Evolutionary conservation across 2,329 filamentous ascomycete species (phyloP).

Genomic region (Elsinoe ampelina): DNA sequence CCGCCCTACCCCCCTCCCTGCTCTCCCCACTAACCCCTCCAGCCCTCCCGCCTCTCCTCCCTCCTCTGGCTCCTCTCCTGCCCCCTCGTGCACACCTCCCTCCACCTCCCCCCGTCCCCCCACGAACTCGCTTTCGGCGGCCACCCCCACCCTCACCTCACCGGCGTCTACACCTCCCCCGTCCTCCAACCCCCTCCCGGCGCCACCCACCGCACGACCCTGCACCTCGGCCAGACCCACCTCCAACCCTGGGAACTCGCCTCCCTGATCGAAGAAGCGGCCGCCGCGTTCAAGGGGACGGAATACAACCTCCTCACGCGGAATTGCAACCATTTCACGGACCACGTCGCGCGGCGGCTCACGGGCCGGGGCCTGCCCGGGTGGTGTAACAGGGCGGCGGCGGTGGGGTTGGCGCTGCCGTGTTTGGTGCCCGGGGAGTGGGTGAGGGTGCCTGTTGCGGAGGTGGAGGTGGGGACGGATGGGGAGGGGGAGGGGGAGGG

Average conservation of each 20-base stretch:
- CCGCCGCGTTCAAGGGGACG: slow-evolving; percentile 55
- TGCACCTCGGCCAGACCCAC: slow-evolving; percentile 66
- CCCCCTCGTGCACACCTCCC: slow-evolving; percentile 71
- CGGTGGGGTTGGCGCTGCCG: slow-evolving; percentile 68
- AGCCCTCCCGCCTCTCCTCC: slow-evolving; percentile 67
- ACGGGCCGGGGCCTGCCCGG: slow-evolving; percentile 60
- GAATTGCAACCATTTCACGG: slow-evolving; percentile 87
- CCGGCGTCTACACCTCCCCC: slow-evolving; percentile 70
- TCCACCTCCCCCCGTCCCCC: slow-evolving; percentile 58
- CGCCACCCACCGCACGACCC: slow-evolving; percentile 63
- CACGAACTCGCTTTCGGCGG: slow-evolving; percentile 80
- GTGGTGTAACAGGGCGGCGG: slow-evolving; percentile 79
- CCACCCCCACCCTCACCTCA: slow-evolving; percentile 59
- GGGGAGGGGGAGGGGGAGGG: slow-evolving; percentile 60
- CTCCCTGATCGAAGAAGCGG: slow-evolving; percentile 50
- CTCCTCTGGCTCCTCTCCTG: slow-evolving; percentile 69
- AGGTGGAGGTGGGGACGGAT: slow-evolving; percentile 55
- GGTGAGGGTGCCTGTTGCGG: slow-evolving; percentile 55
- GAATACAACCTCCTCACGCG: slow-evolving; percentile 72
- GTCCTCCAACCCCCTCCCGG: slow-evolving; percentile 64
- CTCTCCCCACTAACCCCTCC: slow-evolving; percentile 9
- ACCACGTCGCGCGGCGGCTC: slow-evolving; percentile 62
- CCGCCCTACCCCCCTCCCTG: background rate
- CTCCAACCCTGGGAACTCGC: slow-evolving; percentile 61
- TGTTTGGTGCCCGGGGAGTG: slow-evolving; percentile 76